A percentile compares a stretch with the other conserved stretches of the same genome.
phyloP scores from a whole-genome alignment of 441 rosid species.

The Syzygium malaccense region DNA sequence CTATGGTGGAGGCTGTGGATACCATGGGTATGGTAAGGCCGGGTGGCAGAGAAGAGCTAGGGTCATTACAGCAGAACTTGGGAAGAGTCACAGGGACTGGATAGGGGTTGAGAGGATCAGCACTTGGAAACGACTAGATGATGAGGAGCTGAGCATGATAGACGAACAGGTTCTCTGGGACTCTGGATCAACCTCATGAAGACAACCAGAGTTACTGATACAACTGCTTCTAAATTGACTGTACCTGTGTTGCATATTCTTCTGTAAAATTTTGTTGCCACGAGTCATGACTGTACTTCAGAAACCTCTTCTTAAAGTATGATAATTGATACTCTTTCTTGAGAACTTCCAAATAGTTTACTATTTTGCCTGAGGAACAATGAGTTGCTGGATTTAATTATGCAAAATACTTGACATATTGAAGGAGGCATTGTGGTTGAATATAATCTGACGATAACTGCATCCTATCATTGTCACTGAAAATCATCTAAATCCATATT shows the following conservation, averaged over 20 bases:
- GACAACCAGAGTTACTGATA: not conserved
- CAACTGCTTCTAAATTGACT: not conserved
- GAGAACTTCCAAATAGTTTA: not conserved
- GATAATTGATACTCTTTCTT: not conserved
- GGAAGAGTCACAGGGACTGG: constrained; percentile 45
- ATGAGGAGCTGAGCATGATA: constrained; percentile 52
- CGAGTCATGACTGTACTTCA: not conserved
- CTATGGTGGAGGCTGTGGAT: constrained; percentile 94
- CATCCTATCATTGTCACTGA: not conserved
- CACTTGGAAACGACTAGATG: constrained; percentile 87
- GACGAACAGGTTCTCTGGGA: constrained; percentile 80
- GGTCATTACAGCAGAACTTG: constrained; percentile 58
- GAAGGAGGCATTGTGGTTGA: not conserved
- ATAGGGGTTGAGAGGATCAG: constrained; percentile 42
- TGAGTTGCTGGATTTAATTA: not conserved
- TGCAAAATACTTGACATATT: not conserved
- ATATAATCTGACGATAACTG: not conserved
- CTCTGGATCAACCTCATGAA: not conserved
- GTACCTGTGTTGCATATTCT: not conserved
- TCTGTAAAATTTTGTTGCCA: not conserved
- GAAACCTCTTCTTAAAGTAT: not conserved
- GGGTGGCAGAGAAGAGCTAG: constrained; percentile 77
- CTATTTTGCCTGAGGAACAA: not conserved
- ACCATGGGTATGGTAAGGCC: constrained; percentile 73
- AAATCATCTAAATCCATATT: not conserved